Evolutionary conservation across 495 filamentous ascomycete species (phyloP), one percentile per base, ranked within the genome.

Genomic region (Daldinia vernicosa): DNA sequence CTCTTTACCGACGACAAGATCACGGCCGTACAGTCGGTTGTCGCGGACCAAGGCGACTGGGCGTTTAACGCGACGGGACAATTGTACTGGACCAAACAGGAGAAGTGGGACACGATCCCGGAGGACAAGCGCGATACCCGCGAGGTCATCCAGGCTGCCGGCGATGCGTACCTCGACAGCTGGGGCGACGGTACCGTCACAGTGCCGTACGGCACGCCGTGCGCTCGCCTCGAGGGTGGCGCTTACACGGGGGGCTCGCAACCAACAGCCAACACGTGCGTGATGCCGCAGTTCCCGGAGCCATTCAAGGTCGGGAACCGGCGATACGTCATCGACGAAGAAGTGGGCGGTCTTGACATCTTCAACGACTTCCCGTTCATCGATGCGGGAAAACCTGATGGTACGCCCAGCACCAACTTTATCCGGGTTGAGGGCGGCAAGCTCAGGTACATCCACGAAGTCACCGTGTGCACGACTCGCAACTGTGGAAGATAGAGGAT

Each of bases 211-310:
- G 82, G 82, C 1, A 82, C 75, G 9, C 84, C 83, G 22, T 85
- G 83, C 54, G 78, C 83, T 3, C 75, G 83, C 3, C 77, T 85
- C 45, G 83, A 85, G 63, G 83, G 83, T 6, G 83, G 83, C 22
- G 71, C 70, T 9, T 84, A 84, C 67, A 80, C 79, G 0, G 68
- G 65, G 22, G 63, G 75, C 60, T 63, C 72, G 4, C 72, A 70
- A 33, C 40, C 73, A 3, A 65, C 66, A 1, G 74, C 72, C 1
- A 79, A 83, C 67, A 82, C 80, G 8, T 84, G 82, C 57, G 70
- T 60, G 50, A 74, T 77, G 76, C 69, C 71, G 3, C 74, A 75
- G 53, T 78, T 83, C 66, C 76, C 75, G 3, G 65, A 73, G 63
- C 62, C 74, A 11, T 78, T 82, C 58, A 75, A 70, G 55, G 66